Evolutionary conservation across 73 alveolate species (phyloP).

Genomic region (Tetrahymena elliotti): DNA sequence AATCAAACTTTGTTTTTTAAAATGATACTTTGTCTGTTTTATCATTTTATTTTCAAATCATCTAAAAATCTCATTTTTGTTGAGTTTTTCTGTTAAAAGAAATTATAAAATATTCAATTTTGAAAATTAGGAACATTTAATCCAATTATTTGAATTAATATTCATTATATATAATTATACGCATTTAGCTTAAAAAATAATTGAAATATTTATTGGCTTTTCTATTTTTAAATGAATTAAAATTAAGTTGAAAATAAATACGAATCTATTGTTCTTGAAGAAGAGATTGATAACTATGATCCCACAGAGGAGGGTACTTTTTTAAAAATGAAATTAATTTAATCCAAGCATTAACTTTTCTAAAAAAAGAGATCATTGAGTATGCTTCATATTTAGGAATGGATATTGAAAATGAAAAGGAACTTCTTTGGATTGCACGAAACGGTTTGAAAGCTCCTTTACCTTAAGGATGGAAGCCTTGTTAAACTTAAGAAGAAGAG

Average conservation of each 20-base stretch:
- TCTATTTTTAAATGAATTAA: not conserved
- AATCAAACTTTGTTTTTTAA: not conserved
- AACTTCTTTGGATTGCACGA: slow-evolving; percentile 7
- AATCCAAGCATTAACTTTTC: not conserved
- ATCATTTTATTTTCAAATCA: no score
- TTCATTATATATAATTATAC: no score
- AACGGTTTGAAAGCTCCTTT: slow-evolving; percentile 19
- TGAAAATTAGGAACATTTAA: not conserved
- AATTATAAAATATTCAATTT: not conserved
- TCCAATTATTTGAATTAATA: not conserved
- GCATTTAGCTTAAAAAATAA: no score
- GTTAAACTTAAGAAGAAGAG: not conserved
- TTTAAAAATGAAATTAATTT: not conserved
- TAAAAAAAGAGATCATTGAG: not conserved
- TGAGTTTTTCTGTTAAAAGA: not conserved
- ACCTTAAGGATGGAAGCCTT: slow-evolving; percentile 18
- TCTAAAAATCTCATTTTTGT: not conserved
- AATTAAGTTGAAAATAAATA: not conserved
- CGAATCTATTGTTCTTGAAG: not conserved
- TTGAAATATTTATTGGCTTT: not conserved
- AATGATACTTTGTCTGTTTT: not conserved
- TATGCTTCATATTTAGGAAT: slow-evolving; percentile 22
- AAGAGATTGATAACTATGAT: not conserved
- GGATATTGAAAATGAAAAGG: slow-evolving; percentile 16
- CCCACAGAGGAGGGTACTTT: not conserved